Conservation (phyloP, 331 rosid genomes). For the Rosa hybrid region DNA sequence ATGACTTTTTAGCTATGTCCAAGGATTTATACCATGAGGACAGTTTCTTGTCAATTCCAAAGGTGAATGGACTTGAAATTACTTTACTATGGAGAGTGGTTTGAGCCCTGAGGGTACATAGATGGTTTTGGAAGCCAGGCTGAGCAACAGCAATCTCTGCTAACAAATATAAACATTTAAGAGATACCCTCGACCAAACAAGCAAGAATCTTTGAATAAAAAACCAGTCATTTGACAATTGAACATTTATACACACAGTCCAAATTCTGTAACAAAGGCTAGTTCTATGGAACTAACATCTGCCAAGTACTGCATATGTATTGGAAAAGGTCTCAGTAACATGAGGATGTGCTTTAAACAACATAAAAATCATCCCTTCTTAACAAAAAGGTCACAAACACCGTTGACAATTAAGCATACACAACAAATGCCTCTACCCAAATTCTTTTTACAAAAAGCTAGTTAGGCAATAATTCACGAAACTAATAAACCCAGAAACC, state of each 20-base stretch:
- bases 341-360: not conserved
- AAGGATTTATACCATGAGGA: conserved; percentile 46
- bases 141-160: conserved; percentile 78
- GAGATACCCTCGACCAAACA: conserved; percentile 5
- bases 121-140: conserved; percentile 54
- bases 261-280: not conserved
- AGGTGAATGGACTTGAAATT: conserved; percentile 32
- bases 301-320: not conserved
- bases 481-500: not conserved
- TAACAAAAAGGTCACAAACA: not conserved
- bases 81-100: conserved; percentile 38
- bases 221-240: not conserved
- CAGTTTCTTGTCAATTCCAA: conserved; percentile 42
- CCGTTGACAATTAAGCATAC: not conserved
- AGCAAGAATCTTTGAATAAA: not conserved
- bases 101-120: conserved; percentile 38
- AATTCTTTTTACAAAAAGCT: not conserved
- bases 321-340: not conserved
- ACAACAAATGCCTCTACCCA: not conserved
- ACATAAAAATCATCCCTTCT: not conserved
- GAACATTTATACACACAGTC: not conserved
- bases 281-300: not conserved
- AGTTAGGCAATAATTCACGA: not conserved
- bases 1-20: conserved; percentile 25
- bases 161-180: conserved; percentile 10